Percentiles rank a stretch among this genome's conserved stretches.
Conservation (phyloP, 345 rosid genomes). For the Corchorus capsularis region DNA sequence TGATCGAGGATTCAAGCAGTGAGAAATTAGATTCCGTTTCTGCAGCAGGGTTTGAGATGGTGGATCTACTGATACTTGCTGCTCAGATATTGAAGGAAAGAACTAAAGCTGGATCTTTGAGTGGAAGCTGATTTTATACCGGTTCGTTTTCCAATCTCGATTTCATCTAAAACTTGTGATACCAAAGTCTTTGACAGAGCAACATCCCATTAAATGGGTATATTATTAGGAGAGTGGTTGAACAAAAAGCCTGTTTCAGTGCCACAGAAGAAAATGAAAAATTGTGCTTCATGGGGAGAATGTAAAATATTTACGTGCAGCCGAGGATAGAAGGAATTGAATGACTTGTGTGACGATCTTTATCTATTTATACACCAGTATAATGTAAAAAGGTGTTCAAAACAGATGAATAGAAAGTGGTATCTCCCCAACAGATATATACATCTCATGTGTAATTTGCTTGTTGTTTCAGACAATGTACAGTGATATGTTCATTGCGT, state of each 20-base stretch:
- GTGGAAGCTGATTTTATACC: background rate
- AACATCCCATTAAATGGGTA: background rate
- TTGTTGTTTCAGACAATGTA: background rate
- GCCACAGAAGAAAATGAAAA: background rate
- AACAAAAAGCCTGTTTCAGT: background rate
- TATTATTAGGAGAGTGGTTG: background rate
- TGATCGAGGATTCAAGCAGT: conserved; percentile 38
- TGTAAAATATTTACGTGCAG: background rate
- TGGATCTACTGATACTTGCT: conserved; percentile 84
- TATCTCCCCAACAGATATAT: background rate
- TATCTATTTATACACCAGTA: background rate
- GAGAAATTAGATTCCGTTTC: conserved; percentile 72
- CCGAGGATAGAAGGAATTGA: background rate
- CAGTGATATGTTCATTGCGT: background rate
- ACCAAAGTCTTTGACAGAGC: background rate
- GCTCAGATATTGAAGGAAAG: conserved; percentile 59
- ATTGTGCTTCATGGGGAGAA: background rate
- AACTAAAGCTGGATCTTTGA: background rate
- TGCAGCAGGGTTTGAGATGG: conserved; percentile 97
- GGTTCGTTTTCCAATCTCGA: background rate
- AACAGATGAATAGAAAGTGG: background rate
- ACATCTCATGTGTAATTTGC: background rate
- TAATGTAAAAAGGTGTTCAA: background rate
- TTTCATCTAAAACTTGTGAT: background rate
- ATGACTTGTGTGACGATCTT: background rate